A percentile compares a stretch with the other conserved stretches of the same genome.
Evolutionary conservation across 805 yeast genomes (phyloP).

Genomic region (Yamadazyma nakazawae): DNA sequence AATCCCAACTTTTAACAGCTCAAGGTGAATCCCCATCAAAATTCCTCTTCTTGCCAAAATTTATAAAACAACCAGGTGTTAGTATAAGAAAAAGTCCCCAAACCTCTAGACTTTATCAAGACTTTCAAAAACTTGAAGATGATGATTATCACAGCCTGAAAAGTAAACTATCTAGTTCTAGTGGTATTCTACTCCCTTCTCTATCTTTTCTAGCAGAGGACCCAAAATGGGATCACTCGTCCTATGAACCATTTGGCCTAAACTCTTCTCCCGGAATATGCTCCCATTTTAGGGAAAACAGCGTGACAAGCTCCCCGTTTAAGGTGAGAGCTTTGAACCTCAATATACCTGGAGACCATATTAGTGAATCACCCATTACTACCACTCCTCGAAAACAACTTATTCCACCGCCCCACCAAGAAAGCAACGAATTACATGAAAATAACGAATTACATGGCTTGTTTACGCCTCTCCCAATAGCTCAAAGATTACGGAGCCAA

Average conservation of each 20-base stretch:
- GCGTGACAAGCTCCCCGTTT: background rate
- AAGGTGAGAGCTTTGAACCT: background rate
- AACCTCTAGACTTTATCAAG: too few relatives aligned
- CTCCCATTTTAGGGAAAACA: background rate
- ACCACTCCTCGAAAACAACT: too few relatives aligned
- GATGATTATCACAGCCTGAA: too few relatives aligned
- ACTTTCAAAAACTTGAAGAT: too few relatives aligned
- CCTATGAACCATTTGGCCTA: background rate
- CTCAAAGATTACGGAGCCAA: background rate
- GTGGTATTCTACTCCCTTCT: background rate
- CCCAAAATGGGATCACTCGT: background rate
- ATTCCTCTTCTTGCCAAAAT: background rate
- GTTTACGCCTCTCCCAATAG: background rate
- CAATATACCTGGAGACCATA: background rate
- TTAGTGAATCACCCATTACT: too few relatives aligned
- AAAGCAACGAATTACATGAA: too few relatives aligned
- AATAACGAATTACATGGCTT: background rate
- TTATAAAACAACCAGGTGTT: too few relatives aligned
- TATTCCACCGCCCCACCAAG: too few relatives aligned
- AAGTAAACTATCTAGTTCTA: too few relatives aligned
- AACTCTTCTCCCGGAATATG: background rate
- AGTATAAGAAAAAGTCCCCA: too few relatives aligned
- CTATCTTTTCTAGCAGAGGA: background rate
- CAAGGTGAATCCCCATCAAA: background rate
- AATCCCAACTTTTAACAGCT: background rate